Conservation (phyloP, 2,329 filamentous ascomycete genomes). For the Didymella arachidicola region DNA sequence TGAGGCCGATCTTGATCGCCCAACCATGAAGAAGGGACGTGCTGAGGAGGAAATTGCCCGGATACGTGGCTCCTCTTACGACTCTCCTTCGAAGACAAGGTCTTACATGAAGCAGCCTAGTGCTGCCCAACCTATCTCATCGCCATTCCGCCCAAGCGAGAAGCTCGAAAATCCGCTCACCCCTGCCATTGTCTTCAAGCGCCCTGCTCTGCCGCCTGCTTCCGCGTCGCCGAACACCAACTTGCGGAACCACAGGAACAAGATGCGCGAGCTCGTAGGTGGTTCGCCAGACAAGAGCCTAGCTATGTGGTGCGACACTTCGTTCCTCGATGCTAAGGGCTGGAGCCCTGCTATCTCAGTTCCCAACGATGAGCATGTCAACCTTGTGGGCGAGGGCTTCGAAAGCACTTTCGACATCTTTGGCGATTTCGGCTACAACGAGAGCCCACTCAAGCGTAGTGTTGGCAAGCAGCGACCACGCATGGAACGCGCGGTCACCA, state of each 20-base stretch:
- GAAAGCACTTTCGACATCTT: conserved; percentile 70
- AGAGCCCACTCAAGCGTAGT: conserved; percentile 71
- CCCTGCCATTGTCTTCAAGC: conserved; percentile 82
- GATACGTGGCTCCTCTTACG: conserved; percentile 88
- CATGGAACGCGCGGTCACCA: conserved; percentile 68
- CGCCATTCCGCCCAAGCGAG: conserved; percentile 50
- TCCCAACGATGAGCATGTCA: conserved; percentile 64
- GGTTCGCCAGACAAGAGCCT: conserved; percentile 74
- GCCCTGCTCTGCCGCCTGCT: conserved; percentile 68
- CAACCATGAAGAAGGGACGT: conserved; percentile 82
- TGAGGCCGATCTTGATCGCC: conserved; percentile 76
- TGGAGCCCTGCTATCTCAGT: conserved; percentile 74
- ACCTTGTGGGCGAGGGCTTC: conserved; percentile 59
- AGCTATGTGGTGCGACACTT: conserved; percentile 62
- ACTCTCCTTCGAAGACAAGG: conserved; percentile 81
- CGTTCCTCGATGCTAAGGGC: conserved; percentile 47
- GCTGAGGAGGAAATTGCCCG: conserved; percentile 96
- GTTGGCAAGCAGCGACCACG: conserved; percentile 64
- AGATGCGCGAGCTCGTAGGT: conserved; percentile 76
- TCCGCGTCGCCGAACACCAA: conserved; percentile 95
- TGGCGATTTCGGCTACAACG: conserved; percentile 55
- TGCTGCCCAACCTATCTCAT: conserved; percentile 48
- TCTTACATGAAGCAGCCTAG: conserved; percentile 60
- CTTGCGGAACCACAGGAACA: conserved; percentile 84
- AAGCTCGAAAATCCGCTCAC: conserved; percentile 72